Percentiles rank a stretch among this genome's conserved stretches.
These are phyloP conservation scores for Colletotrichum sp. DNA, from an alignment of 2,329 filamentous ascomycete genomes.

Conservation along the genomic window DNA sequence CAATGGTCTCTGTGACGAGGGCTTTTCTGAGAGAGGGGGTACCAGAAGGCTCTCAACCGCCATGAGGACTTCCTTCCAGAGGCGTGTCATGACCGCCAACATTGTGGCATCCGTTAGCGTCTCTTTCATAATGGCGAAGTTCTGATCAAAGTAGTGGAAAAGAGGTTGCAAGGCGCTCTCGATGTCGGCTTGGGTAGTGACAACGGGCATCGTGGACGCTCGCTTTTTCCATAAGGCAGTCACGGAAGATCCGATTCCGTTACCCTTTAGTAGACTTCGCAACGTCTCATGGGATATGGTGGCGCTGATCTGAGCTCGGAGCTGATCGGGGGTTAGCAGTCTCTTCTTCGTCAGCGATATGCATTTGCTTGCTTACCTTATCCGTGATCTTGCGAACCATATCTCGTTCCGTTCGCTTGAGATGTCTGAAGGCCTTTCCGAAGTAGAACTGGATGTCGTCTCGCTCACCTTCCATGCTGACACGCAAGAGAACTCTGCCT, in stretches of 20 bases:
- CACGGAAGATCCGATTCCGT: constrained; percentile 74
- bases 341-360: neutral
- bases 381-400: constrained; percentile 99
- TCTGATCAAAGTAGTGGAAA: constrained; percentile 96
- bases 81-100: constrained; percentile 95
- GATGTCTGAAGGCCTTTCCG: constrained; percentile 91
- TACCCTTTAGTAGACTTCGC: constrained; percentile 72
- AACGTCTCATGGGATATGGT: constrained; percentile 86
- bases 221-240: constrained; percentile 72
- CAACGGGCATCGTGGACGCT: constrained; percentile 53
- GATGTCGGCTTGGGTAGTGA: constrained; percentile 74
- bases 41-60: constrained; percentile 91
- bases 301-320: constrained; percentile 90
- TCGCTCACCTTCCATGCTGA: constrained; percentile 98
- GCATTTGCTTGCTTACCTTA: constrained; percentile 67
- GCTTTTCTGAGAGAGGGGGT: constrained; percentile 93
- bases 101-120: constrained; percentile 95
- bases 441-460: constrained; percentile 99
- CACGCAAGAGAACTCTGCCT: constrained; percentile 83
- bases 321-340: constrained; percentile 50
- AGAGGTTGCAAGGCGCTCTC: constrained; percentile 83
- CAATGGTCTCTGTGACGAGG: constrained; percentile 82
- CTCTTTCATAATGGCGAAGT: constrained; percentile 98
- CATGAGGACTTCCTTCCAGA: constrained; percentile 97
- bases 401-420: constrained; percentile 95